Evolutionary conservation across 306 rosid species (phyloP), one percentile per base, ranked within the genome.

Genomic region (Cyclanthera cordifolia): DNA sequence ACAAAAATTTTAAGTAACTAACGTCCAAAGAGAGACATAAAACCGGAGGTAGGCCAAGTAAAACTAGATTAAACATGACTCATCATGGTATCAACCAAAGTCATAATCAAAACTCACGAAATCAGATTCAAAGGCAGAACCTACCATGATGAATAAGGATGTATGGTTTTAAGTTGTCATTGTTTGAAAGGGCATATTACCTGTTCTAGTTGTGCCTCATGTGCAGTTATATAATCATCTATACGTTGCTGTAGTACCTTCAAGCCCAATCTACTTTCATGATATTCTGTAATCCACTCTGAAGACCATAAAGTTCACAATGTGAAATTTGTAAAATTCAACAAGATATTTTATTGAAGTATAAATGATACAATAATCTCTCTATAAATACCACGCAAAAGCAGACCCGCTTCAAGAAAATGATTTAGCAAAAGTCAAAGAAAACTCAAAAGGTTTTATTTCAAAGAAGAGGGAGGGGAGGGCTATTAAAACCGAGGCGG

Each of bases 201-300:
- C 95, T 80, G 82, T 78, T 89, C 94, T 39, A 86, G 50, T 70
- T 78, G 76, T 53, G 53, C 91, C 76, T 93, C 98, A 11, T 89
- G 84, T 15, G 79, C 77, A 34, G 77, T 78, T 61, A 87, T 76
- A 59, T 84, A 93, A 46, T 87, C 87, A 49, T 93, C 91, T 39
- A 93, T 84, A 66, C 80, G 85, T 67, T 82, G 75, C 66, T 84
- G 88, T 83, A 93, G 83, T 46, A 76, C 76, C 61, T 83, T 75
- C 78, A 86, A 72, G 34, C 90, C 90, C 16, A 87, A 93, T 79
- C 95, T 87, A 72, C 78, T 82, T 72, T 84, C 84, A 75, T 76
- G 88, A 82, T 80, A 87, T 72, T 87, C 84, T 61, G 47, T 67
- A 46, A 89, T 66, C 98, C 98, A 93, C 69, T 89, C 98, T 92